A percentile compares a stretch with the other conserved stretches of the same genome.
Conservation (phyloP, 345 rosid species). For the Ceriops decandra region DNA sequence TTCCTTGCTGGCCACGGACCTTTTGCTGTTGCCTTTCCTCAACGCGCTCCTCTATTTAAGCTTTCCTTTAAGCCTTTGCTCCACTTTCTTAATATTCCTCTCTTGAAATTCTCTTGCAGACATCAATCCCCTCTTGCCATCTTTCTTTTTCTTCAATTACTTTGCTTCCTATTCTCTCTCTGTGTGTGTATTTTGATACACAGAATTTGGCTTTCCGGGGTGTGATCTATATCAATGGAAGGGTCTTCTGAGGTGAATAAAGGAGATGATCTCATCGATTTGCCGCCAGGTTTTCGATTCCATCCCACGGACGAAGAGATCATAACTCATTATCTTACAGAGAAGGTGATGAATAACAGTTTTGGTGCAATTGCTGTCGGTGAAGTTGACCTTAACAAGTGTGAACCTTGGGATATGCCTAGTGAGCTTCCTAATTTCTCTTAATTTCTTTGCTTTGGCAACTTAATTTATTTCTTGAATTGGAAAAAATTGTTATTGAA, state of each 20-base stretch:
- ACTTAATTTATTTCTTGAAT: neutral
- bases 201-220: neutral
- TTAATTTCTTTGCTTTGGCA: neutral
- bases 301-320: slow-evolving; percentile 95
- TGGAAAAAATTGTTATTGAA: neutral
- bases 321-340: slow-evolving; percentile 58
- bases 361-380: slow-evolving; percentile 60
- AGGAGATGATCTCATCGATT: slow-evolving; percentile 52
- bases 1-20: slow-evolving; percentile 80
- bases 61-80: slow-evolving; percentile 26
- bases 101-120: slow-evolving; percentile 27
- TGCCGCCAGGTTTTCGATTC: slow-evolving; percentile 90
- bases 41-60: slow-evolving; percentile 56
- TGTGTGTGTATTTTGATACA: neutral
- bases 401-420: slow-evolving; percentile 94
- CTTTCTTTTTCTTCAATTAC: neutral
- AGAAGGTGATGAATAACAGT: slow-evolving; percentile 46
- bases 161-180: neutral
- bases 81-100: slow-evolving; percentile 52
- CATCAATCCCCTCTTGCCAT: slow-evolving; percentile 3
- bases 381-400: slow-evolving; percentile 86
- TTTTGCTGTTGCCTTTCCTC: slow-evolving; percentile 16
- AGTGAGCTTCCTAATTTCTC: slow-evolving; percentile 35
- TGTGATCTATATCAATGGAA: slow-evolving; percentile 35
- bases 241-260: slow-evolving; percentile 54